Base-by-base conservation (phyloP, 805 yeast genomes). In the Tetrapisispora fleetii region DNA sequence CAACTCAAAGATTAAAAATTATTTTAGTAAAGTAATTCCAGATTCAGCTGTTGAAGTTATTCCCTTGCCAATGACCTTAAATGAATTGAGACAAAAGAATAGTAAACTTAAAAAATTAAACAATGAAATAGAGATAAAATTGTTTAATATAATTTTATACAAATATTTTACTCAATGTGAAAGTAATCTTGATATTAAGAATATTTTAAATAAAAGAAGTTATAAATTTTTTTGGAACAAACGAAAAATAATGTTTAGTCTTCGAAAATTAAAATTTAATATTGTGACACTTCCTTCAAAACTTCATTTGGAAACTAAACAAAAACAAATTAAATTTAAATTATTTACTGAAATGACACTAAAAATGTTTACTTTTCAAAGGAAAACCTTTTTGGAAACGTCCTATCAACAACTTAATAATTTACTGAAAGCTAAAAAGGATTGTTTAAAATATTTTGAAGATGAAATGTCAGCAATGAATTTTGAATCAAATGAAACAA, bases 21-120 rank as follows among this genome's bases (percentile, higher is more conserved):
- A 60, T 22, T 62, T 65, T 38, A 52, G 56, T 46, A 55, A 63
- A 2, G 59, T 68, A 1, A 65, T 80, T 5, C 79, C 83, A 0
- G 81, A 81, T 0, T 77, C 78, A 1, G 72, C 84, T 1, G 68
- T 71, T 13, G 69, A 70, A 22, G 65, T 85, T 0, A 82, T 89
- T 87, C 77, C 80, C 48, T 72, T 82, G 37, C 70, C 65, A 14
- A 51, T 74, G 44, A 68, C 75, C 40, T 72, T 67, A 7, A 13
- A n/a, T n/a, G 10, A 42, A 3, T 9, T 47, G 52, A 54, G 65
- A 4, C 64, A 63, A n/a, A 60, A 79, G 19, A 64, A 67, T 14
- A 30, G 40, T 4, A 52, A 65, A 18, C 65, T 70, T 19, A 52
- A 56, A 1, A 54, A 60, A 11, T 71, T 63, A 1, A 58, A 72